phyloP scores from a whole-genome alignment of 371 early-diverging fungal species.

The Mucor saturninus region DNA sequence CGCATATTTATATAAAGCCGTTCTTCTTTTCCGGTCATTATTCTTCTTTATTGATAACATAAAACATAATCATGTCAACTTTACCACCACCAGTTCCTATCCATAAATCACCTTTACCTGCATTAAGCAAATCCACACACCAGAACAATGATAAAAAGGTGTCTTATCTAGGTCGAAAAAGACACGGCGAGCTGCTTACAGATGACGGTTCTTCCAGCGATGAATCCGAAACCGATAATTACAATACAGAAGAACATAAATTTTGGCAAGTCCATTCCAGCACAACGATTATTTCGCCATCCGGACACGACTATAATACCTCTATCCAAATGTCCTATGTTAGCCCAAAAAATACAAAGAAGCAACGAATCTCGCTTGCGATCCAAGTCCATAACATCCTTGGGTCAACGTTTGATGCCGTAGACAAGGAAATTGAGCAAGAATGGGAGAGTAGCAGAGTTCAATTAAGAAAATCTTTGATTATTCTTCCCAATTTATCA shows the following conservation, averaged over 20 bases:
- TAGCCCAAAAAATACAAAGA: slow-evolving; percentile 6
- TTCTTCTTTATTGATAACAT: neutral
- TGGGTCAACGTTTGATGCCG: slow-evolving; percentile 9
- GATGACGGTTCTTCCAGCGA: slow-evolving; percentile 6
- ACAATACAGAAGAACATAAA: slow-evolving; percentile 17
- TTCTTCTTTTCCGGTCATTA: neutral
- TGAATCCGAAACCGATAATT: slow-evolving; percentile 7
- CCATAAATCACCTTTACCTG: slow-evolving; percentile 2
- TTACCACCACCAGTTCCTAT: neutral
- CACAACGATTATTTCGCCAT: slow-evolving; percentile 23
- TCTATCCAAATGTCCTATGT: slow-evolving; percentile 12
- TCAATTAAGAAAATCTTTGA: slow-evolving; percentile 4
- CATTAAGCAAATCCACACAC: neutral
- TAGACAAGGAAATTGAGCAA: slow-evolving; percentile 18
- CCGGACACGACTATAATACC: neutral
- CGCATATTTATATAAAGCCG: neutral
- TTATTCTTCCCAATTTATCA: slow-evolving; percentile 9
- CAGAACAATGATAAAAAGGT: neutral
- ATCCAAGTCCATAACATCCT: slow-evolving; percentile 7
- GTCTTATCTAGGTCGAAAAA: neutral
- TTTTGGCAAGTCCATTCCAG: slow-evolving; percentile 31
- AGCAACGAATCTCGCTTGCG: neutral
- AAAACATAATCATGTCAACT: neutral
- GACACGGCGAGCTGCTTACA: neutral
- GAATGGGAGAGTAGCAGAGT: slow-evolving; percentile 18